Evolutionary conservation across 768 basidiomycete species (phyloP), one percentile per base, ranked within the genome.

Genomic region (Suillus paluster): DNA sequence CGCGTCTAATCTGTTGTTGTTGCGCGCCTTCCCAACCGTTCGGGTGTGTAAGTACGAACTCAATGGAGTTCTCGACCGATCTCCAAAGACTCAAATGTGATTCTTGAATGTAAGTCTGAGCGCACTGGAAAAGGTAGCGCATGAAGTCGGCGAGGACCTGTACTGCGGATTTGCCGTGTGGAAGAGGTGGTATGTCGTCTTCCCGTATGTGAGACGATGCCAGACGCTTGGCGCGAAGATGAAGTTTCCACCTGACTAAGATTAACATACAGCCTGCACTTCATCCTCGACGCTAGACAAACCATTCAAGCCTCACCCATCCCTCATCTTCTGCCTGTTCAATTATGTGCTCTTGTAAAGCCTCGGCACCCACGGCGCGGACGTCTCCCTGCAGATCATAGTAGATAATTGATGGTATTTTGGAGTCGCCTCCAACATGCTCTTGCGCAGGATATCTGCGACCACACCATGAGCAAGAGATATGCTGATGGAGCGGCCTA

Each of bases 101-200:
- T 50, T 84, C 81, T 61, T 79, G 70, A 25, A 86, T 79, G 57
- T 80, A 86, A 3, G 66, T 73, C 57, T 64, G 69, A 0, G 83
- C 73, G 57, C 82, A 83, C 27, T 70, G 63, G 38, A 79, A 77
- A 7, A 85, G 74, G 64, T 86, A 85, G 23, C 54, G 48, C 65
- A 86, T 71, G 58, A 84, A 85, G 64, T 86, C 85, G 0, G 76
- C 70, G 27, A 84, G 78, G 50, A 85, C 72, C 33, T 85, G 75
- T 0, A 79, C 64, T 5, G 78, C 77, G 1, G 77, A 75, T 67
- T 75, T 82, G 63, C 75, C 74, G 10, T 65, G 59, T 4, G 86
- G 85, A 36, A 86, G 76, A 0, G 78, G 66, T 0, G 79, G 80
- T 17, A 82, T 71, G 36, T 80, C 76, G n/a, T n/a, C n/a, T n/a